A percentile compares a stretch with the other conserved stretches of the same genome.
These are phyloP conservation scores for Backusella tuberculispora DNA, from an alignment of 192 early-diverging fungal genomes.

Conservation along the genomic window DNA sequence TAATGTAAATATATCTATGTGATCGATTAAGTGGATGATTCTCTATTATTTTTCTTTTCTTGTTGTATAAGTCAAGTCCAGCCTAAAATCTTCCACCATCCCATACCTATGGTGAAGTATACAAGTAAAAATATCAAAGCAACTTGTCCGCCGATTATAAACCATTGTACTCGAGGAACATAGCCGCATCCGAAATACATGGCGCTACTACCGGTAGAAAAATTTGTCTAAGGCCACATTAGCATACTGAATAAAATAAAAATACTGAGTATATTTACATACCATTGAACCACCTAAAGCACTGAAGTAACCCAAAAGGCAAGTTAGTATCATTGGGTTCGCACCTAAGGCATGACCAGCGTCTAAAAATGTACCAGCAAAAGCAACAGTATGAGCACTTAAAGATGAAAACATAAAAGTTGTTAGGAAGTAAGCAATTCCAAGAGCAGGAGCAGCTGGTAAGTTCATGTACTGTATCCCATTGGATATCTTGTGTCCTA, in stretches of 20 bases:
- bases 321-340: conserved; percentile 57
- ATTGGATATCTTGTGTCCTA: conserved; percentile 61
- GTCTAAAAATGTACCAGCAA: conserved; percentile 72
- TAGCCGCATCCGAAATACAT: conserved; percentile 67
- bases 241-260: conserved; percentile 12
- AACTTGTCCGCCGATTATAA: conserved; percentile 57
- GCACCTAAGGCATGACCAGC: conserved; percentile 65
- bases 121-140: conserved; percentile 56
- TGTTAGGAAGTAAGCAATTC: conserved; percentile 66
- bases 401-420: conserved; percentile 77
- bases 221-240: conserved; percentile 34
- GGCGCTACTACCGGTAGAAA: conserved; percentile 50
- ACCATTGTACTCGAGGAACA: conserved; percentile 62
- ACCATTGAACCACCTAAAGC: conserved; percentile 64
- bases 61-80: conserved; percentile 49
- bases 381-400: conserved; percentile 73
- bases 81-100: conserved; percentile 74
- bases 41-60: background rate
- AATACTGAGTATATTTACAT: background rate
- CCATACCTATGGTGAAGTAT: conserved; percentile 64
- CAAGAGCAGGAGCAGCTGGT: conserved; percentile 51
- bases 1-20: background rate
- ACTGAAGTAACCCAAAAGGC: conserved; percentile 67
- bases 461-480: conserved; percentile 38
- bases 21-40: background rate